Evolutionary conservation across 805 yeast species (phyloP).

Genomic region (Saturnispora quitensis): DNA sequence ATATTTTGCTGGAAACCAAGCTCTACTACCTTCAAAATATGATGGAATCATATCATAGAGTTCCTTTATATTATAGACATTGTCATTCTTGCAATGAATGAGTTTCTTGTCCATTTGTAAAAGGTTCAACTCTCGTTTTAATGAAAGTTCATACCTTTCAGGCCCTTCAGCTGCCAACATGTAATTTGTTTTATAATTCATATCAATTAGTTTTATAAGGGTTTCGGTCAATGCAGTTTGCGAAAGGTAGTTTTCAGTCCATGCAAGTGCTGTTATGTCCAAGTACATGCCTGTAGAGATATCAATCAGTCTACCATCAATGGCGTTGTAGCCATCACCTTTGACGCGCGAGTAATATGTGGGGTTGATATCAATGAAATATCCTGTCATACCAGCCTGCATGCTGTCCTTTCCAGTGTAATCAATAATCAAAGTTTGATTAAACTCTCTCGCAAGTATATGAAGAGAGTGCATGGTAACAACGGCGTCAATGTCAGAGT

Average conservation of each 20-base stretch:
- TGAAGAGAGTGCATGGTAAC: constrained; percentile 39
- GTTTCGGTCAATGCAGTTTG: constrained; percentile 4
- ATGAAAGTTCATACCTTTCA: constrained; percentile 21
- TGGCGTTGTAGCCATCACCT: constrained; percentile 41
- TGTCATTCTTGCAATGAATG: constrained; percentile 39
- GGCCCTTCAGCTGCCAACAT: constrained; percentile 36
- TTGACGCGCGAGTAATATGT: constrained; percentile 29
- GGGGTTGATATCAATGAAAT: constrained; percentile 27
- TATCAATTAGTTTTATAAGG: constrained; percentile 13
- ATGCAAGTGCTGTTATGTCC: constrained; percentile 34
- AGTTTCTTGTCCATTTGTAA: constrained; percentile 16
- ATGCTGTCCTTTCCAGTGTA: constrained; percentile 13
- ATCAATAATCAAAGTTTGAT: constrained; percentile 43
- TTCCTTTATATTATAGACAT: constrained; percentile 41
- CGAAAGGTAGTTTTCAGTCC: constrained; percentile 10
- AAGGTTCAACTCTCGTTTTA: constrained; percentile 23
- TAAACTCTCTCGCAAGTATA: constrained; percentile 35
- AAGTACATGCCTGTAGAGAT: constrained; percentile 38
- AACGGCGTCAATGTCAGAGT: constrained; percentile 54
- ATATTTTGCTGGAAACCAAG: constrained; percentile 36
- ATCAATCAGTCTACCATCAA: constrained; percentile 49
- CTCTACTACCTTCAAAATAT: constrained; percentile 47
- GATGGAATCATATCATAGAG: constrained; percentile 46
- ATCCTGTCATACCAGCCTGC: constrained; percentile 25
- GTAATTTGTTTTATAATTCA: constrained; percentile 13